These are phyloP conservation scores for Pseudonectria buxi DNA, from an alignment of 2,329 filamentous ascomycete species.

Conservation along the genomic window DNA sequence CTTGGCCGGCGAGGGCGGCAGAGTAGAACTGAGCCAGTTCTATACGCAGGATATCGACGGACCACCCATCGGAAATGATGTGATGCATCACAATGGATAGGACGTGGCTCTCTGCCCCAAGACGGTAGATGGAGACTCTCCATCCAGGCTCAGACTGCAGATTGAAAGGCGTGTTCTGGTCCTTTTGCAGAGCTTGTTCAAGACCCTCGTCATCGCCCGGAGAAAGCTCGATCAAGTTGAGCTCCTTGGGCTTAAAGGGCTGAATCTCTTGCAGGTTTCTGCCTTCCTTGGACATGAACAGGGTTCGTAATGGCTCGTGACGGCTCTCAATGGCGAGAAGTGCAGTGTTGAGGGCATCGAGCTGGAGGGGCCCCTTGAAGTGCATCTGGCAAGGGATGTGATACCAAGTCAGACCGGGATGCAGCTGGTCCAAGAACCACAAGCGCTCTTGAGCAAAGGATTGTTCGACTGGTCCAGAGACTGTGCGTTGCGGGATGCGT, in stretches of 20 bases:
- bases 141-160: not conserved
- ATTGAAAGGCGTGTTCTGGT: conserved; percentile 1
- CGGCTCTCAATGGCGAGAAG: conserved; percentile 5
- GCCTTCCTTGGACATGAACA: conserved; percentile 1
- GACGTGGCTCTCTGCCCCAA: not conserved
- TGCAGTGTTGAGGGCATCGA: conserved; percentile 2
- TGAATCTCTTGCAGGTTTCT: conserved; percentile 2
- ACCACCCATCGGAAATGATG: conserved; percentile 16
- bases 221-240: not conserved
- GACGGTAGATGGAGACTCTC: not conserved
- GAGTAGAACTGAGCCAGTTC: conserved; percentile 18
- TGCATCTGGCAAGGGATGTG: conserved; percentile 5
- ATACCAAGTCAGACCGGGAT: conserved; percentile 4
- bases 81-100: conserved; percentile 9
- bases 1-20: not conserved
- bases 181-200: not conserved
- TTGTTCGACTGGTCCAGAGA: conserved; percentile 6
- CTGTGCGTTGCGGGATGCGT: conserved; percentile 1
- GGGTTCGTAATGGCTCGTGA: conserved; percentile 8
- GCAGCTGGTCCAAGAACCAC: conserved; percentile 10
- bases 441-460: conserved; percentile 10
- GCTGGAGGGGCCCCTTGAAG: conserved; percentile 3
- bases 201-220: not conserved
- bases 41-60: conserved; percentile 13
- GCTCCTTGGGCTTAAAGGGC: not conserved